Evolutionary conservation across 768 basidiomycete species (phyloP).

Genomic region (Kwoniella pini): DNA sequence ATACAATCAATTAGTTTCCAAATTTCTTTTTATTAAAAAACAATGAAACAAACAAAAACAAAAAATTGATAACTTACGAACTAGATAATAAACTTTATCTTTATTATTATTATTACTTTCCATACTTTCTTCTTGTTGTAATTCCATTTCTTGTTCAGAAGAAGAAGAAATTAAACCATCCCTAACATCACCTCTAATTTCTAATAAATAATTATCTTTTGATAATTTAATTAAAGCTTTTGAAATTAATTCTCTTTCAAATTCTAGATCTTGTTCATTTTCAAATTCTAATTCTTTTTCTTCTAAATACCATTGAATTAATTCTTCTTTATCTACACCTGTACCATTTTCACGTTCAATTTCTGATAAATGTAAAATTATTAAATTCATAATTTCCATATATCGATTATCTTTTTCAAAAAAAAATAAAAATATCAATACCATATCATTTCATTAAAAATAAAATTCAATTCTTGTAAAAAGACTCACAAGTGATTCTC

Average conservation of each 20-base stretch:
- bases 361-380: slow-evolving; percentile 73
- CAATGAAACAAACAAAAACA: too few species aligned
- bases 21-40: not conserved
- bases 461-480: too few species aligned
- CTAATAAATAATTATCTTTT: slow-evolving; percentile 78
- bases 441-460: too few species aligned
- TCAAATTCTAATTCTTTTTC: slow-evolving; percentile 77
- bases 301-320: slow-evolving; percentile 97
- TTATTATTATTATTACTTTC: slow-evolving; percentile 55
- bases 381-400: slow-evolving; percentile 79
- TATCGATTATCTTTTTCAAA: slow-evolving; percentile 71
- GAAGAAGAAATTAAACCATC: slow-evolving; percentile 57
- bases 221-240: slow-evolving; percentile 88
- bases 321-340: slow-evolving; percentile 83
- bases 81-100: slow-evolving; percentile 76
- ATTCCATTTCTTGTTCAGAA: slow-evolving; percentile 59
- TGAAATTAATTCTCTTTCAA: slow-evolving; percentile 82
- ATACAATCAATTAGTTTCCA: too few species aligned
- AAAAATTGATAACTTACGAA: too few species aligned
- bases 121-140: slow-evolving; percentile 58
- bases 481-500: slow-evolving; percentile 75
- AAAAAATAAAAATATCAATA: too few species aligned
- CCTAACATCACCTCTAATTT: slow-evolving; percentile 78
- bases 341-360: slow-evolving; percentile 72
- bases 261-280: slow-evolving; percentile 82